phyloP scores from a whole-genome alignment of 1,284 basidiomycete species.

The Mrakiaceae sp. region DNA sequence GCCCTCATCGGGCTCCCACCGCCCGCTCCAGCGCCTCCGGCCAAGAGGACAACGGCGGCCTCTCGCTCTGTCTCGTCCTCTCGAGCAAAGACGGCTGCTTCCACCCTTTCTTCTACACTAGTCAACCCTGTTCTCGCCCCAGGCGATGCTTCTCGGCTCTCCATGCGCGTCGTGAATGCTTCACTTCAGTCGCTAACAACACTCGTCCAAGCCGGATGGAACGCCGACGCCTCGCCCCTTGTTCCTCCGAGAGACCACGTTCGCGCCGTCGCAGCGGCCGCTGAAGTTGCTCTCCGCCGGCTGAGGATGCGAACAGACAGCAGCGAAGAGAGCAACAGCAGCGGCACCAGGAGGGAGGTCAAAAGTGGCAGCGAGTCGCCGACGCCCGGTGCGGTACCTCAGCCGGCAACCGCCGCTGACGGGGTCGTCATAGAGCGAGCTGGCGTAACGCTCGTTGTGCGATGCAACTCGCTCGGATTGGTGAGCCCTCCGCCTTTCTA shows the following conservation, averaged over 20 bases:
- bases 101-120: background rate
- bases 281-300: background rate
- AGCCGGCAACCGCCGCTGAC: background rate
- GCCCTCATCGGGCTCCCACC: background rate
- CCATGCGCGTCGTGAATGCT: constrained; percentile 7
- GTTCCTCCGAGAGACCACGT: background rate
- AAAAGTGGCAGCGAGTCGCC: no score
- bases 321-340: no score
- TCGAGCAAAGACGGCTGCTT: background rate
- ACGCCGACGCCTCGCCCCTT: background rate
- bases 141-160: background rate
- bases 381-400: no score
- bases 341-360: no score
- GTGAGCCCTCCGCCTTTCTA: background rate
- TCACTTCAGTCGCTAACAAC: background rate
- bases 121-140: background rate
- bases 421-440: background rate
- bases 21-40: no score
- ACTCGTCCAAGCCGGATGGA: constrained; percentile 3
- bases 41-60: no score
- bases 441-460: background rate
- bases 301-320: background rate
- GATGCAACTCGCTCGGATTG: background rate
- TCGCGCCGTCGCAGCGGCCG: background rate
- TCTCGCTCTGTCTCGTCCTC: no score